A percentile compares a stretch with the other conserved stretches of the same genome.
phyloP scores from a whole-genome alignment of 2,329 filamentous ascomycete species.

The Colletotrichum eremochloae region DNA sequence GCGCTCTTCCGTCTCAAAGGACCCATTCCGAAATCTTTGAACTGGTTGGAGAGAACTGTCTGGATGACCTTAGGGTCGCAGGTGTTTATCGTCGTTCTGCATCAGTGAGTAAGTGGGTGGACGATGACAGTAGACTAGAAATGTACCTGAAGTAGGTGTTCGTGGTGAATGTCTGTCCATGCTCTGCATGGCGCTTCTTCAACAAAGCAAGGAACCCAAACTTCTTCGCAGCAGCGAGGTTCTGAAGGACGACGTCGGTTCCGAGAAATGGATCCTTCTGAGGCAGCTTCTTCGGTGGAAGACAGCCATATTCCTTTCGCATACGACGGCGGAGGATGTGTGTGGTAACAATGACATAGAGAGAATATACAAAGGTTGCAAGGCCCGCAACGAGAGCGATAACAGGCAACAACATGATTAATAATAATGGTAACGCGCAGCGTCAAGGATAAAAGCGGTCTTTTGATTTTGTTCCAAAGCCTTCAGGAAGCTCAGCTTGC shows the following conservation, averaged over 20 bases:
- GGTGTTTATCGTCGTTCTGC: conserved; percentile 44
- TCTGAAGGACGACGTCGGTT: conserved; percentile 24
- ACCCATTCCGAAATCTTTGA: conserved; percentile 62
- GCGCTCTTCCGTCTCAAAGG: conserved; percentile 51
- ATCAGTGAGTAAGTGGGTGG: too few relatives aligned
- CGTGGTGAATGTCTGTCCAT: conserved; percentile 30
- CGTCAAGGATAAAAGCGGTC: too few relatives aligned
- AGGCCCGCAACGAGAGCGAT: conserved; percentile 24
- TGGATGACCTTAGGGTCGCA: conserved; percentile 67
- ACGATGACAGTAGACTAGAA: too few relatives aligned
- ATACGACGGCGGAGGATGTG: conserved; percentile 29
- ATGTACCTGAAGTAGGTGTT: conserved; percentile 24
- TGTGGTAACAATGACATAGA: conserved; percentile 24
- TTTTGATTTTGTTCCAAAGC: too few relatives aligned
- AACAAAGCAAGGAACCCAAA: conserved; percentile 25
- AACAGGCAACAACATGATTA: conserved; percentile 18
- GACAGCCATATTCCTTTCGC: conserved; percentile 27
- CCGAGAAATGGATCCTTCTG: conserved; percentile 27
- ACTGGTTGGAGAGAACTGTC: conserved; percentile 65
- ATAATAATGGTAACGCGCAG: too few relatives aligned
- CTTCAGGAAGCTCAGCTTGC: too few relatives aligned
- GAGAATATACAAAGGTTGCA: conserved; percentile 21
- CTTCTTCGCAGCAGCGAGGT: conserved; percentile 23
- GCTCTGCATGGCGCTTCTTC: conserved; percentile 16
- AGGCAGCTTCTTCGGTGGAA: conserved; percentile 24